A percentile compares a stretch with the other conserved stretches of the same genome.
phyloP scores from a whole-genome alignment of 2,329 filamentous ascomycete species.

The Trichoderma harzianum region DNA sequence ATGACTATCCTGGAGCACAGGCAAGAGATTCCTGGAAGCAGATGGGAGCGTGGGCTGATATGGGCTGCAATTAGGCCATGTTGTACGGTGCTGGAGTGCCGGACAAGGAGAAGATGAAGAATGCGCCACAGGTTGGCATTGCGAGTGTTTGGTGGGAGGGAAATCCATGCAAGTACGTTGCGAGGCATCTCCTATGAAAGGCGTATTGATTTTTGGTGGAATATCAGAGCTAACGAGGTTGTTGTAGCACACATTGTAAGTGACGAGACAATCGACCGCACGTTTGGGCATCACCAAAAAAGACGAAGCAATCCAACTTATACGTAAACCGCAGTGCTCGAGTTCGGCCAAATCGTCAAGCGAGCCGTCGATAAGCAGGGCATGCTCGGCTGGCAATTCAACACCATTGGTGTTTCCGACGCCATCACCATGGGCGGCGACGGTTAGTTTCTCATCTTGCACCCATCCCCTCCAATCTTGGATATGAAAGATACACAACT shows the following conservation, averaged over 20 bases:
- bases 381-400: constrained; percentile 94
- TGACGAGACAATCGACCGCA: constrained; percentile 11
- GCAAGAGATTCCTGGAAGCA: constrained; percentile 40
- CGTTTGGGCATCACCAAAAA: neutral
- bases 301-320: neutral
- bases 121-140: constrained; percentile 83
- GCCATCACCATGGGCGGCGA: constrained; percentile 95
- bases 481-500: neutral
- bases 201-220: neutral
- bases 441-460: constrained; percentile 50
- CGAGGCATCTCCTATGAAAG: no score
- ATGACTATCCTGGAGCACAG: constrained; percentile 91
- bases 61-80: constrained; percentile 67
- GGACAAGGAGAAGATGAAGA: constrained; percentile 80
- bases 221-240: neutral
- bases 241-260: constrained; percentile 41
- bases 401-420: constrained; percentile 84
- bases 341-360: constrained; percentile 86
- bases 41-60: neutral
- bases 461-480: no score
- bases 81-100: constrained; percentile 90
- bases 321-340: constrained; percentile 56
- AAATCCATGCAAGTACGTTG: constrained; percentile 84
- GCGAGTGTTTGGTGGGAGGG: constrained; percentile 97
- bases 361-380: constrained; percentile 72